Base-by-base conservation (phyloP, 495 filamentous ascomycete genomes). In the Evernia prunastri region DNA sequence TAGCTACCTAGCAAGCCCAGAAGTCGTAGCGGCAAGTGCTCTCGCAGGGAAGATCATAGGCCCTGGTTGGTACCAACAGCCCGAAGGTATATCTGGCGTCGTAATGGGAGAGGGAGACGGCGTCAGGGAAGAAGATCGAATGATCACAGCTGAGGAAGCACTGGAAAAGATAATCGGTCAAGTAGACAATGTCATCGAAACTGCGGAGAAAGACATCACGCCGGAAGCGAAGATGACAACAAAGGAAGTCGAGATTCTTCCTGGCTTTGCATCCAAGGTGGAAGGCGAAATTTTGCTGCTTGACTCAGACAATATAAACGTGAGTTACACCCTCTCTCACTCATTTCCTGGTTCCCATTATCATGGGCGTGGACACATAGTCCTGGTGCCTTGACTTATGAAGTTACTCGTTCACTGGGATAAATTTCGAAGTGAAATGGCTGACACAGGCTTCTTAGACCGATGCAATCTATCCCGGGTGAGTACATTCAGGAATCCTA, bases 11-110 rank as follows among this genome's bases (percentile, higher is more conserved):
- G 89, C 86, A 17, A 92, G 87, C 66, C 93, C 94, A 8, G 92
- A 96, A 67, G 88, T 96, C 17, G 93, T 97, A 4, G 93, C 93
- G 20, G 92, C 93, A 0, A 91, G 88, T 66, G 92, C 92, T 10
- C 74, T 96, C 42, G 78, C 80, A 43, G 92, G 92, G 29, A 84
- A 81, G 66, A 91, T 97, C 56, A 77, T 82, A 4, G 89, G 92
- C 2, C 89, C 93, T 12, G 92, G 90, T 39, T 87, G 83, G 81
- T 97, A 96, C 75, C 67, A 82, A 85, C 51, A 83, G 81, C 51
- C 87, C 83, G 62, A 76, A 80, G 59, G 87, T 85, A 61, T 86
- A 91, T 31, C 79, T 35, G 59, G 59, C 1, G 59, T 86, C 25
- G 79, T 82, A 5, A 89, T 89, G 45, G 86, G 89, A 71, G 91